Evolutionary conservation across 1,284 basidiomycete genomes (phyloP), one percentile per base, ranked within the genome.

Genomic region (Boletus hoseneyae): DNA sequence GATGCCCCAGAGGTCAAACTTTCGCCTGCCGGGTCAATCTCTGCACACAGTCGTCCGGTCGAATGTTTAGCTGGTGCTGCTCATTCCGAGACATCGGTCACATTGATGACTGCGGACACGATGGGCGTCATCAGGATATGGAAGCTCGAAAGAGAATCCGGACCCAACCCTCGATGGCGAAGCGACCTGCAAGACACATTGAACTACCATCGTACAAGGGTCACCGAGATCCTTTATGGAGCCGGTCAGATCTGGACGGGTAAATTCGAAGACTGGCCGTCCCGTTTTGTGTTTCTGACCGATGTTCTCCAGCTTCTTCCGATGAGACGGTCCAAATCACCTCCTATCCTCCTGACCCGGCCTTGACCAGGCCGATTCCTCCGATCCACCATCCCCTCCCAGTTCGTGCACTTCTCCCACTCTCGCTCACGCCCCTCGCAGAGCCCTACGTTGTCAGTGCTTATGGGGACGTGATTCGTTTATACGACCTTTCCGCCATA

Each of bases 241-340:
- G 75, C 78, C 11, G 86, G 79, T 0, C 78, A 88, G 29, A 70
- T 95, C 19, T 96, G 92, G 93, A 92, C 87, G 53, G 89, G 93
- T 94, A 63, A 60, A 71, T 58, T 15, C 21, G 35, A 48, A 18
- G 25, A 19, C 37, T 51, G 15, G 33, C 30, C 37, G 10, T 29
- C 12, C 29, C 36, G 50, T 40, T 25, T 39, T 19, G 29, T 36
- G 12, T 38, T 11, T 25, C 46, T 51, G 45, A 53, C 45, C 38
- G 21, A 21, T n/a, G 4, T 5, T 27, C 25, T 47, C 4, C 64
- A 93, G 94, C 86, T 2, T 97, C 94, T 6, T 77, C 87, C 18
- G 94, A 97, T 65, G 89, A 93, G 45, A 89, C 87, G 0, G 83
- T 87, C 0, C 83, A 86, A 48, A 71, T 91, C 32, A 68, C 78